These are phyloP conservation scores for Penicillium glabrum DNA, from an alignment of 2,329 filamentous ascomycete genomes.

Conservation along the genomic window DNA sequence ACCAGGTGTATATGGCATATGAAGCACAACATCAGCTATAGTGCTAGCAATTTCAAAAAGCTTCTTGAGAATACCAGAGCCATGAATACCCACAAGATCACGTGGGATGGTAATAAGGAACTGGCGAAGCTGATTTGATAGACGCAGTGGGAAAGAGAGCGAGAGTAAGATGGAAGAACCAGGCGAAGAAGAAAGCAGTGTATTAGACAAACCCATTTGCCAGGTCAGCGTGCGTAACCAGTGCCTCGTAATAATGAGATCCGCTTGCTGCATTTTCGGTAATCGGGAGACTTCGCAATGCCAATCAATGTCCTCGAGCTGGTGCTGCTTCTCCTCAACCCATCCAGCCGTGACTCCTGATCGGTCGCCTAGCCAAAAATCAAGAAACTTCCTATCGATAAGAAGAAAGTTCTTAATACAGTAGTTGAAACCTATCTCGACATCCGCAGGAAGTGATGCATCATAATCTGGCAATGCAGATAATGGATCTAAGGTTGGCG, in stretches of 20 bases:
- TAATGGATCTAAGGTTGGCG: conserved; percentile 42
- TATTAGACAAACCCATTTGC: conserved; percentile 52
- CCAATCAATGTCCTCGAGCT: conserved; percentile 43
- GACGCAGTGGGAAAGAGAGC: conserved; percentile 46
- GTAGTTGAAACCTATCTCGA: conserved; percentile 46
- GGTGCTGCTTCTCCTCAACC: conserved; percentile 48
- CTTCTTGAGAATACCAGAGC: conserved; percentile 58
- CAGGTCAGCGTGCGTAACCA: conserved; percentile 52
- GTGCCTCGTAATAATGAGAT: conserved; percentile 52
- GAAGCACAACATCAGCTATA: conserved; percentile 58
- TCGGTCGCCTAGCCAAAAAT: conserved; percentile 45
- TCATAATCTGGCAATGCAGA: conserved; percentile 42
- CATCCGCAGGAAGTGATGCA: conserved; percentile 35
- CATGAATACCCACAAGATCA: conserved; percentile 55
- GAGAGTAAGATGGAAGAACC: conserved; percentile 33
- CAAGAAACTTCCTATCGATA: conserved; percentile 46
- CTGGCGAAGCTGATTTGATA: conserved; percentile 46
- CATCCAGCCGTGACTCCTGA: conserved; percentile 40
- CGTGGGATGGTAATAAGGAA: conserved; percentile 44
- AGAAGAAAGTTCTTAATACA: conserved; percentile 48
- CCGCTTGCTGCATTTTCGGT: conserved; percentile 48
- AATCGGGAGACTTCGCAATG: conserved; percentile 39
- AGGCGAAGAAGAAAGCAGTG: conserved; percentile 40
- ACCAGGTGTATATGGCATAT: conserved; percentile 48
- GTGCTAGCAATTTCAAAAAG: conserved; percentile 62